A percentile compares a stretch with the other conserved stretches of the same genome.
Conservation (phyloP, 208 protist genomes). For the Leishmania tropica region DNA sequence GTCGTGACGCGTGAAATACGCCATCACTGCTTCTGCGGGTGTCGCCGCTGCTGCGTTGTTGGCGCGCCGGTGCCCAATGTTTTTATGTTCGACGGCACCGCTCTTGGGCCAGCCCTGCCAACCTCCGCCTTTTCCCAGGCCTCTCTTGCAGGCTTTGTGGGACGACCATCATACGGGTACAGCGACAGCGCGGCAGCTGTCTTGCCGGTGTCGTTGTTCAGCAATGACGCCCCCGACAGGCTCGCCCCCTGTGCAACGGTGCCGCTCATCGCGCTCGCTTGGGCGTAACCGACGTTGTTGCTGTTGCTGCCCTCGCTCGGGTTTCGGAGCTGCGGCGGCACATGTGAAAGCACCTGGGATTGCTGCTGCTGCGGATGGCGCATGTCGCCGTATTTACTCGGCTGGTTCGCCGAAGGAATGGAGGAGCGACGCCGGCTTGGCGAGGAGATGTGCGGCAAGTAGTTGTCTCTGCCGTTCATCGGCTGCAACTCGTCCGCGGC, state of each 20-base stretch:
- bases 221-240: neutral
- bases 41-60: neutral
- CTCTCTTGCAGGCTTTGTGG: neutral
- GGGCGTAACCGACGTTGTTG: neutral
- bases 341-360: too few relatives aligned
- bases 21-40: neutral
- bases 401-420: neutral
- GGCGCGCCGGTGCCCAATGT: neutral
- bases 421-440: neutral
- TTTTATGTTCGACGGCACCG: neutral
- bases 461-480: neutral
- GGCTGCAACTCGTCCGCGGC: neutral
- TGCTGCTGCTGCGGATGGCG: neutral
- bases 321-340: neutral
- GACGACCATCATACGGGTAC: neutral
- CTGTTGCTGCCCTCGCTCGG: neutral
- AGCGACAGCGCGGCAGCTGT: neutral
- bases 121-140: neutral
- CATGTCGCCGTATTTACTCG: neutral
- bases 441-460: neutral
- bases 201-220: neutral
- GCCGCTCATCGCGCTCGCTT: neutral
- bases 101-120: neutral
- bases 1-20: neutral
- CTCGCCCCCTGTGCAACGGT: neutral